Conservation (phyloP, 225 moss, liverwort and hornwort genomes). For the Bryoerythrophyllum caledonicum region DNA sequence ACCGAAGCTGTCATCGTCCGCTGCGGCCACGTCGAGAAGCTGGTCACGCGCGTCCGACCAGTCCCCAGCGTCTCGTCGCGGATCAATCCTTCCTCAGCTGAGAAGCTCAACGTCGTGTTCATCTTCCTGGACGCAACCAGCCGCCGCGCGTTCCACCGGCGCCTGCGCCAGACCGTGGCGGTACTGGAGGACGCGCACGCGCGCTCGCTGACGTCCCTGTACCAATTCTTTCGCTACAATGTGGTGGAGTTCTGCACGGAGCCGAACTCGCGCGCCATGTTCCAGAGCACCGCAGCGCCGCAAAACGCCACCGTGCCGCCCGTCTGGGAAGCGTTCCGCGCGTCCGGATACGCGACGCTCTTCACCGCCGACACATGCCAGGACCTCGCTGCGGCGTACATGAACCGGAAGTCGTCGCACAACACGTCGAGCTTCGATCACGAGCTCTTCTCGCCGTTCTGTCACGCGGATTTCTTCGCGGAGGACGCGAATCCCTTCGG, state of each 20-base stretch:
- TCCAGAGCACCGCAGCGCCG: slow-evolving; percentile 22
- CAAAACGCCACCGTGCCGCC: slow-evolving; percentile 20
- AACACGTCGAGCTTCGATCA: slow-evolving; percentile 47
- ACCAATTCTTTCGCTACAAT: slow-evolving; percentile 56
- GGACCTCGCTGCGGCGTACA: slow-evolving; percentile 54
- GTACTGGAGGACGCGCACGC: slow-evolving; percentile 36
- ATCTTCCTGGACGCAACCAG: slow-evolving; percentile 53
- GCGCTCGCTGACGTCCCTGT: slow-evolving; percentile 27
- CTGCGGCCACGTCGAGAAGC: slow-evolving; percentile 50
- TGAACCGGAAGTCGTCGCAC: slow-evolving; percentile 36
- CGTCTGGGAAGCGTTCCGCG: slow-evolving; percentile 50
- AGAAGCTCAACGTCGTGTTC: slow-evolving; percentile 42
- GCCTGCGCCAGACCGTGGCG: slow-evolving; percentile 35
- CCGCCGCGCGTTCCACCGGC: slow-evolving; percentile 54
- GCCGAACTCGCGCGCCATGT: slow-evolving; percentile 55
- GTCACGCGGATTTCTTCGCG: slow-evolving; percentile 56
- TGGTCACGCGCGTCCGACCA: slow-evolving; percentile 40
- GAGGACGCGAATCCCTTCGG: slow-evolving; percentile 57
- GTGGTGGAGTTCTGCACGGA: slow-evolving; percentile 51
- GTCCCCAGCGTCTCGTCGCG: not conserved
- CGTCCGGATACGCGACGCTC: slow-evolving; percentile 44
- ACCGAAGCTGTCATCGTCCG: slow-evolving; percentile 50
- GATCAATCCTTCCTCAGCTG: not conserved
- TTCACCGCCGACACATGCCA: slow-evolving; percentile 58
- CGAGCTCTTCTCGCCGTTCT: slow-evolving; percentile 53